A percentile compares a stretch with the other conserved stretches of the same genome.
Conservation (phyloP, 1,284 basidiomycete species). For the Cryptococcus maquisensis region DNA sequence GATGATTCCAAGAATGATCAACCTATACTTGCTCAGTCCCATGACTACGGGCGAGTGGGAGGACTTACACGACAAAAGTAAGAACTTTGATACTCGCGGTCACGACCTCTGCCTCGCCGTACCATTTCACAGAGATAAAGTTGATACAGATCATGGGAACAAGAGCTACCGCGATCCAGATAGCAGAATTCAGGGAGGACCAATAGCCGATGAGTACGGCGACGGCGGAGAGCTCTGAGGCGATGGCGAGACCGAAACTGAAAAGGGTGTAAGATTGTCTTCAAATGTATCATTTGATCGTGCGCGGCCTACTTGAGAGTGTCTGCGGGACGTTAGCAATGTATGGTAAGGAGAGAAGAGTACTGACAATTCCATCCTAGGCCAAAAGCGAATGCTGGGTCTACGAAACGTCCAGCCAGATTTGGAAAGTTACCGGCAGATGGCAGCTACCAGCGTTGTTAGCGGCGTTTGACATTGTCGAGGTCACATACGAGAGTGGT, state of each 20-base stretch:
- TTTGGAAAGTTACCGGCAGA: constrained; percentile 14
- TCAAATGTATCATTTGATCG: neutral
- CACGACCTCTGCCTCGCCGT: constrained; percentile 48
- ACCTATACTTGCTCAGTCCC: constrained; percentile 39
- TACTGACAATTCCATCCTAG: constrained; percentile 10
- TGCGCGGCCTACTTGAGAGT: too few species aligned
- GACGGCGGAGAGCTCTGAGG: neutral
- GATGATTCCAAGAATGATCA: constrained; percentile 55
- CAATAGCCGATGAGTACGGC: too few species aligned
- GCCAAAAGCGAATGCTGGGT: constrained; percentile 7
- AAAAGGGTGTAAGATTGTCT: neutral
- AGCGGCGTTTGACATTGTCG: too few species aligned
- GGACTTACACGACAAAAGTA: constrained; percentile 16
- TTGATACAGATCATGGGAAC: constrained; percentile 9
- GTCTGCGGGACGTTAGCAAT: too few species aligned
- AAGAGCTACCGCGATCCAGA: constrained; percentile 6
- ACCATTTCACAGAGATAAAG: constrained; percentile 48
- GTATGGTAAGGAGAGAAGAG: too few species aligned
- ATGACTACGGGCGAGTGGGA: constrained; percentile 40
- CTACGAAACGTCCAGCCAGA: constrained; percentile 7
- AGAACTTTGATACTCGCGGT: constrained; percentile 56
- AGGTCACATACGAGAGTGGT: constrained; percentile 9
- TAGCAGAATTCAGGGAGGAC: constrained; percentile 8
- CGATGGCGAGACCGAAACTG: constrained; percentile 4
- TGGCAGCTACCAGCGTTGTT: neutral